phyloP scores from a whole-genome alignment of 495 filamentous ascomycete genomes.

The Podospora sp. region DNA sequence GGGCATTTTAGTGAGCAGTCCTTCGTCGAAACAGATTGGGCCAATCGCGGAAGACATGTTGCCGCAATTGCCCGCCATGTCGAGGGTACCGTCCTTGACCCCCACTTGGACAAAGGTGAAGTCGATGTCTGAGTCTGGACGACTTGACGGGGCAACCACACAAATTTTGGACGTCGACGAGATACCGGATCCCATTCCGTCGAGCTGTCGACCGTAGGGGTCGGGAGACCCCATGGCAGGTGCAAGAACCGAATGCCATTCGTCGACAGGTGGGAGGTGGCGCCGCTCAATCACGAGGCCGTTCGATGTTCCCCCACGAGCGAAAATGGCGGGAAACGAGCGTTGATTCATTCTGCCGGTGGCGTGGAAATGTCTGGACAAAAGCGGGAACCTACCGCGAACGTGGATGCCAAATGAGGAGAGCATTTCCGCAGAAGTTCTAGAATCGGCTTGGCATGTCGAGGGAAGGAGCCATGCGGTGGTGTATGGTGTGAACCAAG shows the following conservation, averaged over 20 bases:
- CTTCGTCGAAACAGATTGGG: slow-evolving; percentile 62
- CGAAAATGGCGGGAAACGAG: slow-evolving; percentile 65
- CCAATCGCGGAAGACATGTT: slow-evolving; percentile 73
- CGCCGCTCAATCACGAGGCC: slow-evolving; percentile 63
- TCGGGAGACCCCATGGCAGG: slow-evolving; percentile 69
- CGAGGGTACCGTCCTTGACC: slow-evolving; percentile 58
- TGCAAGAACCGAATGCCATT: slow-evolving; percentile 64
- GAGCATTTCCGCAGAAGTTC: neutral
- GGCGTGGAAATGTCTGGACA: neutral
- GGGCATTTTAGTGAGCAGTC: slow-evolving; percentile 39
- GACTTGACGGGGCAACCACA: slow-evolving; percentile 55
- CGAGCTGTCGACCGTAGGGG: slow-evolving; percentile 66
- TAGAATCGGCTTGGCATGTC: neutral
- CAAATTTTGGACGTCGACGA: slow-evolving; percentile 72
- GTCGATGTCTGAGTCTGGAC: slow-evolving; percentile 63
- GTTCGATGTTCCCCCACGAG: slow-evolving; percentile 72
- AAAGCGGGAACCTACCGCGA: neutral
- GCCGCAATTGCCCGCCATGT: slow-evolving; percentile 72
- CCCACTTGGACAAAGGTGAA: slow-evolving; percentile 74
- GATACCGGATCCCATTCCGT: slow-evolving; percentile 72
- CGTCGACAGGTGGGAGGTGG: slow-evolving; percentile 48
- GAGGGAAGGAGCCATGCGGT: neutral
- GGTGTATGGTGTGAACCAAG: neutral
- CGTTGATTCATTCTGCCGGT: slow-evolving; percentile 1
- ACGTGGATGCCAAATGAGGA: neutral